These are phyloP conservation scores for Cryptococcus maquisensis DNA, from an alignment of 1,284 basidiomycete species.

Conservation along the genomic window DNA sequence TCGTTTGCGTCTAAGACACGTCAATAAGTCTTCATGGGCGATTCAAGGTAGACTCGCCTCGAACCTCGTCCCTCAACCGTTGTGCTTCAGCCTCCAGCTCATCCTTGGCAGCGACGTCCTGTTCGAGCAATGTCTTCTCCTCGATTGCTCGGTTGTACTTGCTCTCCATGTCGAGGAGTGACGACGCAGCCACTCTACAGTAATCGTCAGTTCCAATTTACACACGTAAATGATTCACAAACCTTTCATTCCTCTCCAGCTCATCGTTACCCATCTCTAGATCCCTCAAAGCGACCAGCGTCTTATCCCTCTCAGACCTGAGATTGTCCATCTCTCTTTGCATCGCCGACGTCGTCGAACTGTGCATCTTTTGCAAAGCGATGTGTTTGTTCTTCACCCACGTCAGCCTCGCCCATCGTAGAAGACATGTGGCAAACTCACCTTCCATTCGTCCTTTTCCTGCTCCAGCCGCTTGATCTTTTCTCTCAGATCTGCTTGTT, in stretches of 20 bases:
- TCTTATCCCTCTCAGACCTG: conserved; percentile 70
- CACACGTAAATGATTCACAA: background rate
- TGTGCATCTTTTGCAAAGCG: conserved; percentile 81
- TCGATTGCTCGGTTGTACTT: conserved; percentile 89
- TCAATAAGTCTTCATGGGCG: background rate
- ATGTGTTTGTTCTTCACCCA: conserved; percentile 73
- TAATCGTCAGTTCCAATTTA: background rate
- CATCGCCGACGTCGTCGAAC: conserved; percentile 62
- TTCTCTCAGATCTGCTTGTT: conserved; percentile 72
- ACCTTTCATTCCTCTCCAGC: conserved; percentile 81
- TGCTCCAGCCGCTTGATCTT: conserved; percentile 68
- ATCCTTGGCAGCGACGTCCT: conserved; percentile 90
- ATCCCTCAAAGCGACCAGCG: conserved; percentile 76
- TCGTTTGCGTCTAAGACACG: conserved; percentile 57
- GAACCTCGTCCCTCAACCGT: conserved; percentile 83
- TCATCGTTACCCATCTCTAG: conserved; percentile 96
- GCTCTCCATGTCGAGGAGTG: conserved; percentile 82
- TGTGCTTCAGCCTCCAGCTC: conserved; percentile 87
- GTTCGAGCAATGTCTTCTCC: conserved; percentile 93
- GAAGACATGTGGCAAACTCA: conserved; percentile 41
- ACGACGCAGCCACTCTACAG: conserved; percentile 72
- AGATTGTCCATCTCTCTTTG: conserved; percentile 73
- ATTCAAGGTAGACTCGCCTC: conserved; percentile 59
- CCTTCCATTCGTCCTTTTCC: conserved; percentile 92
- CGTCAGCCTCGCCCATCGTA: background rate